Evolutionary conservation across 352 stramenopile genomes (phyloP), one percentile per base, ranked within the genome.

Genomic region (Phytopythium vexans): DNA sequence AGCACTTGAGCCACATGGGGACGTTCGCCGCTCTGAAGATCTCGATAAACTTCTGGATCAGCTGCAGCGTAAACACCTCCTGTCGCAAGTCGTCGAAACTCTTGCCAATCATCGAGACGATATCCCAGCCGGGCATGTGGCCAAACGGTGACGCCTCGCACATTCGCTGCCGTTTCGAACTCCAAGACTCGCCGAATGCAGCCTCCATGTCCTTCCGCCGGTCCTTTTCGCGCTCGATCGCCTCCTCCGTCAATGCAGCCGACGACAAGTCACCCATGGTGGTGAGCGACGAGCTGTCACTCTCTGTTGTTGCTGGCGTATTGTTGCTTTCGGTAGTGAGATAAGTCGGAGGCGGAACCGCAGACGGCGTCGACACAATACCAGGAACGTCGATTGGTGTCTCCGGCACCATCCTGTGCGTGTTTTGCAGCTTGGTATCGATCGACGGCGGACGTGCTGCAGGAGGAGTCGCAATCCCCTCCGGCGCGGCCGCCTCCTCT

Each of bases 81-180:
- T 99, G 97, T 6, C 97, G 82, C 53, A 99, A 70, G 64, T 99
- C 97, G 70, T 99, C 97, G 64, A 99, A 98, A 35, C 92, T 98
- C 67, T 99, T 99, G 34, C 98, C 94, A 66, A 99, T 99, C 68
- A 99, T 96, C 15, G 89, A 96, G 16, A 95, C 79, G 42, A 98
- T 92, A 59, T 98, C 91, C 92, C 92, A 99, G 8, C 89, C 93
- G 7, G 89, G 76, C 15, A 90, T 60, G 12, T 92, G 81, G 15
- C 90, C 95, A 44, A 96, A 90, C 32, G 87, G 83, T 41, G 91
- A 98, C 5, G 73, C 75, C 16, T 82, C 80, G 31, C 82, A 76
- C 46, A 99, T 63, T 15, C 96, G 85, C 52, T 90, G 83, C 14
- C 95, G 86, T 61, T 98, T 98, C 7, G 94, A 95, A 11, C 76